Percentiles rank a stretch among this genome's conserved stretches.
phyloP scores from a whole-genome alignment of 345 rosid genomes.

The Syzygium oleosum region DNA sequence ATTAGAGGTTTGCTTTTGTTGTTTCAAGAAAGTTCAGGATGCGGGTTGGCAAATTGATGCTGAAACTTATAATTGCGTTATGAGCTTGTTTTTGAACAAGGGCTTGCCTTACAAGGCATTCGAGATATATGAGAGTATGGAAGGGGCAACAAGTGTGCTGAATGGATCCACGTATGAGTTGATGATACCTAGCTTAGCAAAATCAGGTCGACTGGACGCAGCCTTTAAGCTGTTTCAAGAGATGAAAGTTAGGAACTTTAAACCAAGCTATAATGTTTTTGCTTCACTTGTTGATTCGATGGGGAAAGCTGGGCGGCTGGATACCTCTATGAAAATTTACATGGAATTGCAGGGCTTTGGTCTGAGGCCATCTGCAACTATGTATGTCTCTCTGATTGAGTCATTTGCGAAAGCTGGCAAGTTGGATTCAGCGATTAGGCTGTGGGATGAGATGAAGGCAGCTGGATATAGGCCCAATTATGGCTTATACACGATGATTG shows the following conservation, averaged over 20 bases:
- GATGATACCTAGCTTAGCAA: slow-evolving; percentile 85
- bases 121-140: slow-evolving; percentile 97
- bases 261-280: slow-evolving; percentile 57
- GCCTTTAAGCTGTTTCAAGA: slow-evolving; percentile 87
- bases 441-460: slow-evolving; percentile 93
- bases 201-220: slow-evolving; percentile 95
- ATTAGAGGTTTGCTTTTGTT: slow-evolving; percentile 76
- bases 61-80: slow-evolving; percentile 64
- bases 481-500: slow-evolving; percentile 71
- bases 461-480: slow-evolving; percentile 86
- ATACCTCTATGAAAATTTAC: slow-evolving; percentile 82
- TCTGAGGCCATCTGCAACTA: slow-evolving; percentile 69
- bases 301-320: slow-evolving; percentile 98
- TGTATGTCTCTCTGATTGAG: slow-evolving; percentile 81
- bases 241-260: slow-evolving; percentile 67
- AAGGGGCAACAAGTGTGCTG: slow-evolving; percentile 51
- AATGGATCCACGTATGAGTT: slow-evolving; percentile 83
- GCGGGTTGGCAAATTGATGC: slow-evolving; percentile 56
- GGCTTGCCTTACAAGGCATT: slow-evolving; percentile 92
- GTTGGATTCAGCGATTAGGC: slow-evolving; percentile 70
- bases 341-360: slow-evolving; percentile 81
- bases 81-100: slow-evolving; percentile 72
- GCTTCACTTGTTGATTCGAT: slow-evolving; percentile 87
- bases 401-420: slow-evolving; percentile 91
- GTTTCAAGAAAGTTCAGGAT: slow-evolving; percentile 83